These are phyloP conservation scores for Alopecurus myosuroides DNA, from an alignment of 176 grass and related monocot species.

Conservation along the genomic window DNA sequence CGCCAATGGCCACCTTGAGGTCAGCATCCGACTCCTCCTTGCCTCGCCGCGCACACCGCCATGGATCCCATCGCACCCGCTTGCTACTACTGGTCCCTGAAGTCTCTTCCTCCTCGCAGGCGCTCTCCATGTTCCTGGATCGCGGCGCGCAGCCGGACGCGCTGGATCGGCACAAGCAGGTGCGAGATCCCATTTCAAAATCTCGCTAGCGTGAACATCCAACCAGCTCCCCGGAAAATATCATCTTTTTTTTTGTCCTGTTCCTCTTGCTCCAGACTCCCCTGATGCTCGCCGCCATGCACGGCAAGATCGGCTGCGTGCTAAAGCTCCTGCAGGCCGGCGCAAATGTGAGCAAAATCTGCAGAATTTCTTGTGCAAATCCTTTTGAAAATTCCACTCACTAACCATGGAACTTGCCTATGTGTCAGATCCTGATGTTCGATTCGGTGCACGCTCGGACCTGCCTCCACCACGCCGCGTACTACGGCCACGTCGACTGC, in stretches of 20 bases:
- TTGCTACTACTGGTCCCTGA: neutral
- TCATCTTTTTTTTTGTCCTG: neutral
- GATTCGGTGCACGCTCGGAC: conserved; percentile 75
- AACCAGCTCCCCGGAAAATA: neutral
- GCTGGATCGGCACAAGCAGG: conserved; percentile 84
- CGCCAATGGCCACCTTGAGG: conserved; percentile 72
- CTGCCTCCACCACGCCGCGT: conserved; percentile 83
- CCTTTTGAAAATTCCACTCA: no score
- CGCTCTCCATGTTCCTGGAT: conserved; percentile 62
- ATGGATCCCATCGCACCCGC: neutral
- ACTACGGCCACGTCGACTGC: conserved; percentile 80
- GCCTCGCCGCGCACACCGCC: neutral
- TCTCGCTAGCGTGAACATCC: neutral
- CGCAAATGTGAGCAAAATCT: conserved; percentile 63
- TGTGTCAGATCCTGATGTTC: conserved; percentile 82
- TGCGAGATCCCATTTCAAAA: conserved; percentile 21
- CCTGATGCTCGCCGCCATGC: conserved; percentile 73
- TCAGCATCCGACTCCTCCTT: neutral
- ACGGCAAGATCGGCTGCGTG: conserved; percentile 77
- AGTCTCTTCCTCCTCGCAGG: conserved; percentile 27
- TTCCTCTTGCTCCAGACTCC: conserved; percentile 44
- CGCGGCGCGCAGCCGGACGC: conserved; percentile 52
- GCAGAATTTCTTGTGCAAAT: neutral
- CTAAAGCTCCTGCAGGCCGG: conserved; percentile 74
- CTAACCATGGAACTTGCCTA: neutral